Evolutionary conservation across 768 basidiomycete genomes (phyloP).

Genomic region (Galerina sulciceps): DNA sequence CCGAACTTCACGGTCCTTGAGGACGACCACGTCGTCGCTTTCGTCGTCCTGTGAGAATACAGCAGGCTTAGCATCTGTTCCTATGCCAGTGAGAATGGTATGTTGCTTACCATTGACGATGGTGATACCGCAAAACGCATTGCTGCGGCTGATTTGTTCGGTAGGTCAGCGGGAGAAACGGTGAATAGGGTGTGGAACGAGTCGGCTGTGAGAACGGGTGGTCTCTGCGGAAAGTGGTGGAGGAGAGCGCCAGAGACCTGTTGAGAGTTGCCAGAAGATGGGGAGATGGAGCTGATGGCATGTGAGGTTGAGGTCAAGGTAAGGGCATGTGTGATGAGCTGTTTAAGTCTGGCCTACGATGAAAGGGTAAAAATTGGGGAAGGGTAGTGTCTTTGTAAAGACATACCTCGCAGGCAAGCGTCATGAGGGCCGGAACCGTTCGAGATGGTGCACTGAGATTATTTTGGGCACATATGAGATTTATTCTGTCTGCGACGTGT

Average conservation of each 20-base stretch:
- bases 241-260: constrained; percentile 18
- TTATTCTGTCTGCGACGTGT: constrained; percentile 79
- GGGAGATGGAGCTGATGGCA: constrained; percentile 75
- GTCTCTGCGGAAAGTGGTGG: constrained; percentile 36
- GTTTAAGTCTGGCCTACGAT: constrained; percentile 76
- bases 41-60: constrained; percentile 47
- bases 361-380: constrained; percentile 1
- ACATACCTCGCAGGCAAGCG: constrained; percentile 76
- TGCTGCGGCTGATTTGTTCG: constrained; percentile 78
- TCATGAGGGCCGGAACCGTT: constrained; percentile 69
- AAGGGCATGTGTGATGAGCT: constrained; percentile 80
- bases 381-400: background rate
- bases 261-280: constrained; percentile 43
- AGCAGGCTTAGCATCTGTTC: background rate
- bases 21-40: constrained; percentile 50
- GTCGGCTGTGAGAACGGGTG: constrained; percentile 61
- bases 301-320: constrained; percentile 78
- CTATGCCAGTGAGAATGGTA: background rate
- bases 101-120: constrained; percentile 25
- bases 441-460: constrained; percentile 65
- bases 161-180: constrained; percentile 75
- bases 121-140: constrained; percentile 59
- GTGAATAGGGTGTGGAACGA: constrained; percentile 83
- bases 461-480: constrained; percentile 81
- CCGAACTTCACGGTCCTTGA: constrained; percentile 66